phyloP scores from a whole-genome alignment of 169 alveolate genomes.

The Cryptosporidium canis region DNA sequence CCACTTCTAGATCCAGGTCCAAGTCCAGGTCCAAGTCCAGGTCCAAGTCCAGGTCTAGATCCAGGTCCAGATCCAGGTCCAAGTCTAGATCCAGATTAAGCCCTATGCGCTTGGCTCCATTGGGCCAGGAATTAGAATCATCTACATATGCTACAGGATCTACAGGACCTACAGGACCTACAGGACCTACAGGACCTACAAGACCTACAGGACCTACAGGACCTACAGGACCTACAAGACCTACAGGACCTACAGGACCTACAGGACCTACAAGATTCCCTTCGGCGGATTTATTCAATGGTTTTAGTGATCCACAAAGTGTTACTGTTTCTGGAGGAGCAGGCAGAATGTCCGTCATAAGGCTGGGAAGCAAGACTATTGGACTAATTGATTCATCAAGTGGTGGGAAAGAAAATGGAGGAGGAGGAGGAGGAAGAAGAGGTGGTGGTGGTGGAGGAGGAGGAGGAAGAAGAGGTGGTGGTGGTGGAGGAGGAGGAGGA shows the following conservation, averaged over 20 bases:
- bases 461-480: neutral
- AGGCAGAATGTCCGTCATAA: neutral
- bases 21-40: neutral
- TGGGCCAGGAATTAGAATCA: neutral
- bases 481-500: neutral
- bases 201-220: too few relatives aligned
- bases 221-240: too few relatives aligned
- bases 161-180: neutral
- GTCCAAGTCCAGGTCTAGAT: neutral
- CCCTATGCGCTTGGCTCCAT: neutral
- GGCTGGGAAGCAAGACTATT: neutral
- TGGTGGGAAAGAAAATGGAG: neutral
- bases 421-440: neutral
- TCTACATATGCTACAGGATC: neutral
- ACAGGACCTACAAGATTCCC: too few relatives aligned
- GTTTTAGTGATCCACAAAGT: too few relatives aligned
- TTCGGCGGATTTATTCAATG: too few relatives aligned
- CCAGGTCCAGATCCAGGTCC: conserved; percentile 3
- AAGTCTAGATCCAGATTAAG: neutral
- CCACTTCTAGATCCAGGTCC: neutral
- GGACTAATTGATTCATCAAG: neutral
- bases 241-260: too few relatives aligned
- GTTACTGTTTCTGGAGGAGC: too few relatives aligned
- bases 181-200: too few relatives aligned
- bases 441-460: neutral